Evolutionary conservation across 306 rosid species (phyloP), one percentile per base, ranked within the genome.

Genomic region (Aeschynomene evenia): DNA sequence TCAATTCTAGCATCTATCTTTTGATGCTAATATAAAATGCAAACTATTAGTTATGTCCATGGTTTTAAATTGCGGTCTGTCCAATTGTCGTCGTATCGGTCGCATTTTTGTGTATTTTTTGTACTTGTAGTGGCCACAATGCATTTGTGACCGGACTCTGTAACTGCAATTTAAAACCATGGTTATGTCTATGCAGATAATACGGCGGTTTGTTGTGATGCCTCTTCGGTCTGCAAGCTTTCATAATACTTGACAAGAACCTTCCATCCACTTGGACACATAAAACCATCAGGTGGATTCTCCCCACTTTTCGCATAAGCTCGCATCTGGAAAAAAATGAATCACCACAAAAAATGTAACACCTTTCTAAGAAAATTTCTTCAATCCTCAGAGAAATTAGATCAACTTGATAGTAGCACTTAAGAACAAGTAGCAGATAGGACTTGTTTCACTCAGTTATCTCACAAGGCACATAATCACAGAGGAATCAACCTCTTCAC

Each of bases 201-300:
- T 40, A 85, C 96, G 36, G 96, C 82, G 48, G 85, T 82, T 51
- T 88, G 92, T 68, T 59, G 83, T 5, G 84, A 64, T 26, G 83
- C 46, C 59, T 87, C 97, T 79, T 85, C 88, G 1, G 79, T 78
- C 68, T 95, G 96, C 85, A 95, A 85, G 81, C 95, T 85, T 82
- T 91, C 65, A 63, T 95, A 91, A 61, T 95, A 87, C 33, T 85
- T 77, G 26, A 91, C 96, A 40, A 95, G 87, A 70, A 91, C 97
- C 72, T 84, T 83, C 97, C 99, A 89, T 66, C 97, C 99, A 26
- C 84, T 76, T 6, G 97, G 97, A 51, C 97, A 95, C 97, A 95
- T 95, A 59, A 95, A 95, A 40, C 99, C 99, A 46, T 91, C 92
- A 0, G 99, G 99, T 19, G 96, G 99, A 81, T 80, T 83, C 83